A percentile compares a stretch with the other conserved stretches of the same genome.
These are phyloP conservation scores for Aspergillus neoniger DNA, from an alignment of 2,329 filamentous ascomycete species.

Conservation along the genomic window DNA sequence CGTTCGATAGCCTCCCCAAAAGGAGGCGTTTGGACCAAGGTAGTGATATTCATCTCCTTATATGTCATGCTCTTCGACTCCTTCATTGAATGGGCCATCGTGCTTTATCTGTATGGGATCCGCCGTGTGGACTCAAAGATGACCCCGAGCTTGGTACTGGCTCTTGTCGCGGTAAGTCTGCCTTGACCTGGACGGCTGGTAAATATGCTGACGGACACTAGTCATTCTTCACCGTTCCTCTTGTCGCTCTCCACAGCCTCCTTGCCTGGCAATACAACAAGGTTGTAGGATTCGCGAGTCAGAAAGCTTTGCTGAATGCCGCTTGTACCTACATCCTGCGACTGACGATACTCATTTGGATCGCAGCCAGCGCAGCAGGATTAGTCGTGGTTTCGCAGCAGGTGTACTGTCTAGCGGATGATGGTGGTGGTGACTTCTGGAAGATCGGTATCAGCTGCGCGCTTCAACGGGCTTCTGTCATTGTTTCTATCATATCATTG, in stretches of 20 bases:
- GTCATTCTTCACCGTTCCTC: constrained; percentile 40
- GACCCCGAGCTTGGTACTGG: constrained; percentile 38
- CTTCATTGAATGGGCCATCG: constrained; percentile 36
- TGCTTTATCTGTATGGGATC: constrained; percentile 38
- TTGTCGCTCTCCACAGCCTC: constrained; percentile 40
- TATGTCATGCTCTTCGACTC: constrained; percentile 40
- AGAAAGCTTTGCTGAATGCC: constrained; percentile 35
- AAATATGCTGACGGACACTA: constrained; percentile 17
- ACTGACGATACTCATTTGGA: constrained; percentile 39
- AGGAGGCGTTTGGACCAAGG: constrained; percentile 37
- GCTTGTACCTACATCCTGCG: constrained; percentile 39
- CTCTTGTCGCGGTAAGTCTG: constrained; percentile 38
- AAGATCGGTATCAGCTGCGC: constrained; percentile 39
- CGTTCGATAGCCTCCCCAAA: constrained; percentile 20
- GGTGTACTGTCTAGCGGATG: constrained; percentile 33
- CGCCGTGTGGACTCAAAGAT: constrained; percentile 42
- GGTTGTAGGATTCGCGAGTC: constrained; percentile 31
- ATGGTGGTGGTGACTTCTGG: constrained; percentile 33
- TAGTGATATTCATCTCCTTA: constrained; percentile 39
- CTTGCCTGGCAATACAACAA: constrained; percentile 43
- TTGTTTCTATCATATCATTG: constrained; percentile 39
- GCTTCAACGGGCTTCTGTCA: constrained; percentile 37
- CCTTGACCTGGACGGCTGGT: neutral
- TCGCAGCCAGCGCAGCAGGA: constrained; percentile 41
- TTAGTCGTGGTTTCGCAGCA: constrained; percentile 41